A percentile compares a stretch with the other conserved stretches of the same genome.
phyloP scores from a whole-genome alignment of 345 rosid genomes.

The Hirschfeldia incana region DNA sequence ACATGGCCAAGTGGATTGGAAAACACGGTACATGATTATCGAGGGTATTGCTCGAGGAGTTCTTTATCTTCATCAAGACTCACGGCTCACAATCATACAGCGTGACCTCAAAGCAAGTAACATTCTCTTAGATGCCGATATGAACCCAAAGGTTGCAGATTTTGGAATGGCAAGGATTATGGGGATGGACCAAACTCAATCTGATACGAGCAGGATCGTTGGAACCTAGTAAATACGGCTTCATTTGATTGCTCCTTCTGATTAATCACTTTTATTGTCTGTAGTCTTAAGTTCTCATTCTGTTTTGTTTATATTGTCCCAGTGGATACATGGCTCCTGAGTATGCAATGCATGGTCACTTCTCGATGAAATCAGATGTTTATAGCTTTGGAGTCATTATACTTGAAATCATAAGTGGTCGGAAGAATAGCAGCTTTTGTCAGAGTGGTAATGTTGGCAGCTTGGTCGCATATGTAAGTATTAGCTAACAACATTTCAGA shows the following conservation, averaged over 20 bases:
- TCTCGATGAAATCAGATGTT: background rate
- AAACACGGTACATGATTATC: background rate
- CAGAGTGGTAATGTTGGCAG: background rate
- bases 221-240: background rate
- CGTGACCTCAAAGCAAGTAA: background rate
- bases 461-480: background rate
- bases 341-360: background rate
- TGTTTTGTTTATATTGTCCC: background rate
- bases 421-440: background rate
- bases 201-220: background rate
- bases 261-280: background rate
- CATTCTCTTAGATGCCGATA: background rate
- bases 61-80: background rate
- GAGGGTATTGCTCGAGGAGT: background rate
- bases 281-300: background rate
- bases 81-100: background rate
- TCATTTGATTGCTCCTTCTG: background rate
- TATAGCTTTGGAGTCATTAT: slow-evolving; percentile 1
- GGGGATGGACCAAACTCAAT: background rate
- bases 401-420: background rate
- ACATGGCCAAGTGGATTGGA: background rate
- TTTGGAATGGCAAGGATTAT: background rate
- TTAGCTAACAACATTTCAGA: background rate
- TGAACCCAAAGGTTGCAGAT: background rate
- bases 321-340: background rate